Conservation (phyloP, 1,139 yeast species). For the Diutina siamensis region DNA sequence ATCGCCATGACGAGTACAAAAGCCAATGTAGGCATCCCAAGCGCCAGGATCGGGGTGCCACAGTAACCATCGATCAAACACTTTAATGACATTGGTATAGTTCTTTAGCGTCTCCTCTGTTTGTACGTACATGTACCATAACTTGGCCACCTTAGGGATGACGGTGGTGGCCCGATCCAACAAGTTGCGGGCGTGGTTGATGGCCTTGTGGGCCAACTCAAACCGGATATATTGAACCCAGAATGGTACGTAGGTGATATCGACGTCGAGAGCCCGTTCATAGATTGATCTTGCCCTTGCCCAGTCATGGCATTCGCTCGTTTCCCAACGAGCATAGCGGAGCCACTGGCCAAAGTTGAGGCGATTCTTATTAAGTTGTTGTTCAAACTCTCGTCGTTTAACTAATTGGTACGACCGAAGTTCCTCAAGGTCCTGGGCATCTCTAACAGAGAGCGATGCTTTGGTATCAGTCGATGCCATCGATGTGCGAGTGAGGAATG, state of each 20-base stretch:
- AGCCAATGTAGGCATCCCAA: conserved; percentile 66
- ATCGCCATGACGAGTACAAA: conserved; percentile 62
- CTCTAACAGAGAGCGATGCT: neutral
- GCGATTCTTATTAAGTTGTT: conserved; percentile 72
- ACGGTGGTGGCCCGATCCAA: conserved; percentile 67
- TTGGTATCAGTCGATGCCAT: neutral
- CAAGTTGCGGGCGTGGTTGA: conserved; percentile 82
- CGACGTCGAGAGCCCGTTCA: conserved; percentile 79
- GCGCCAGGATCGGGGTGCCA: conserved; percentile 61
- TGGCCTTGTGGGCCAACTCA: conserved; percentile 60
- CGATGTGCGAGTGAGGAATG: neutral
- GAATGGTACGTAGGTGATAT: conserved; percentile 61
- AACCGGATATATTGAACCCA: conserved; percentile 80
- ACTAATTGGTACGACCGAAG: conserved; percentile 62
- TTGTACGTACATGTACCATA: conserved; percentile 77
- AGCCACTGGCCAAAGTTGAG: conserved; percentile 83
- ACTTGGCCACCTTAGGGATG: conserved; percentile 69
- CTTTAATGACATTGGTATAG: conserved; percentile 45
- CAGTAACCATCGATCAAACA: conserved; percentile 72
- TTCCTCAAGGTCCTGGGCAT: conserved; percentile 63
- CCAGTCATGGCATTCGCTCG: conserved; percentile 62
- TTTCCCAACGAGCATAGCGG: conserved; percentile 83
- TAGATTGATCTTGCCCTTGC: conserved; percentile 70
- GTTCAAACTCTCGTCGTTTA: conserved; percentile 74
- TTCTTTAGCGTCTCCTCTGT: conserved; percentile 75